Base-by-base conservation (phyloP, 768 basidiomycete species). In the Agaricus sinodeliciosus region DNA sequence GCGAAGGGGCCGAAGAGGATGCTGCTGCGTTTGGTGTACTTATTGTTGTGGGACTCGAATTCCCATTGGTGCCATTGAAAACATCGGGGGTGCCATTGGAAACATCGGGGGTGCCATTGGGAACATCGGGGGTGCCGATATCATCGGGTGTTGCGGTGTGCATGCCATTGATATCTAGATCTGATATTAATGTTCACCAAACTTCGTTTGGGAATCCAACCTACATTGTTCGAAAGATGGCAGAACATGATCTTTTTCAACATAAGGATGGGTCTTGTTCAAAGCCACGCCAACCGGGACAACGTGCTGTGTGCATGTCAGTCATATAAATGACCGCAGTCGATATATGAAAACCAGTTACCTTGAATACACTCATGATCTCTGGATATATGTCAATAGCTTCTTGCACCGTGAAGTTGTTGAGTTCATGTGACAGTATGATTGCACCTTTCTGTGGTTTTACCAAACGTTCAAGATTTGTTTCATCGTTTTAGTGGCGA, bases 391-490 rank as follows among this genome's bases (percentile, higher is more conserved):
- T 78, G 47, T 78, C 75, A n/a, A 80, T 59, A 1, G 82, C 82
- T 58, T 78, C 71, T n/a, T 63, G 59, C 82, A 84, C 82, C 3
- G 82, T 84, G 55, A 69, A 81, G 55, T 79, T 79, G 60, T 79
- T 78, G 54, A 83, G 59, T 53, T 84, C 82, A 53, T 84, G 82
- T 3, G 76, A 75, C 50, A 83, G 63, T 46, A 82, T 69, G 54
- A 82, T 80, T 0, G 74, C 71, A 3, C 81, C 81, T 13, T 39
- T 59, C 78, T 79, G 42, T 19, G 52, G 46, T 18, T 19, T 22
- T 13, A 40, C 42, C 26, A 9, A 41, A 48, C 39, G 15, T 51
- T 28, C 16, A n/a, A 37, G 43, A 27, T 57, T 41, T 5, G 12
- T 9, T 7, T 37, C 25, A 27, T 31, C 5, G 31, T 11, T 3